A percentile compares a stretch with the other conserved stretches of the same genome.
Conservation (phyloP, 495 filamentous ascomycete species). For the Hypoxylon trugodes region DNA sequence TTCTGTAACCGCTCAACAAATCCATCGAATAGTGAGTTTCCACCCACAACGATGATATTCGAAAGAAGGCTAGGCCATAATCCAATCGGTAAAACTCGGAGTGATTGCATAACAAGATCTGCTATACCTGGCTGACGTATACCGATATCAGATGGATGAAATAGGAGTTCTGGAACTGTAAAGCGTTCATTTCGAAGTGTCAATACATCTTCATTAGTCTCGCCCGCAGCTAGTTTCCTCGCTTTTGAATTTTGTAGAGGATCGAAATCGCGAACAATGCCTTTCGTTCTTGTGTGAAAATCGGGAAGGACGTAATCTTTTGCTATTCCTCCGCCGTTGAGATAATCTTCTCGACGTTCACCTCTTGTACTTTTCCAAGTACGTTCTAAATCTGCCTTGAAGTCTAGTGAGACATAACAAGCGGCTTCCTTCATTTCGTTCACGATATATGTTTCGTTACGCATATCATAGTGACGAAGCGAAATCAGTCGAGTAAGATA, state of each 20-base stretch:
- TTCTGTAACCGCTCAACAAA: conserved; percentile 84
- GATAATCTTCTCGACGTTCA: conserved; percentile 52
- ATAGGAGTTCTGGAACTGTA: conserved; percentile 87
- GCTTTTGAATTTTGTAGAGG: conserved; percentile 62
- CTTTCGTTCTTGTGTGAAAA: conserved; percentile 78
- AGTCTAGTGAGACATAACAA: conserved; percentile 84
- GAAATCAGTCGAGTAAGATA: conserved; percentile 90
- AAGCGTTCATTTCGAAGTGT: conserved; percentile 94
- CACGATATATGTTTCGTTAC: conserved; percentile 89
- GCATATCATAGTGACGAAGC: conserved; percentile 90
- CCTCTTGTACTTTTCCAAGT: conserved; percentile 82
- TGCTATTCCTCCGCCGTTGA: conserved; percentile 74
- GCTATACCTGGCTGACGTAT: conserved; percentile 85
- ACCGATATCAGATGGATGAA: conserved; percentile 85
- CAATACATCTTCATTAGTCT: conserved; percentile 79
- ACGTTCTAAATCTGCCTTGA: conserved; percentile 78
- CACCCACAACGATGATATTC: conserved; percentile 90
- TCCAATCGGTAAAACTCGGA: conserved; percentile 77
- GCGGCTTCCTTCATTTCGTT: conserved; percentile 94
- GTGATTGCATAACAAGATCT: conserved; percentile 79
- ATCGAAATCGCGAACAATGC: conserved; percentile 80
- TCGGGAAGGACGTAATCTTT: conserved; percentile 95
- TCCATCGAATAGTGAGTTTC: conserved; percentile 79
- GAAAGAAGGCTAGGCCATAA: conserved; percentile 81
- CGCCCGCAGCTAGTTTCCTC: conserved; percentile 64